phyloP scores from a whole-genome alignment of 108 stramenopile genomes.

The Skeletonema menzelii region DNA sequence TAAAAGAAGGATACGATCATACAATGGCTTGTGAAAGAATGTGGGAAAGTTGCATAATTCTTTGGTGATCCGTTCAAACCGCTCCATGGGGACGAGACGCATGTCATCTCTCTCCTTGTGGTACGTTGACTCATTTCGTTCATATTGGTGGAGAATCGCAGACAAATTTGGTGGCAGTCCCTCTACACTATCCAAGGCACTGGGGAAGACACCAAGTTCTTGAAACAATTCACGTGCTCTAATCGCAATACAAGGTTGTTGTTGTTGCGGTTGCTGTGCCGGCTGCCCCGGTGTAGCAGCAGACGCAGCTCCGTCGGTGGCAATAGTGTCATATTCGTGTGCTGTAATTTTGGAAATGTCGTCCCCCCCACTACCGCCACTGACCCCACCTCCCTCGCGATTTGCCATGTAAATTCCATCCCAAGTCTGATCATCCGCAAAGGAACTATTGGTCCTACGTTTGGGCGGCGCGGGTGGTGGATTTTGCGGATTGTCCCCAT shows the following conservation, averaged over 20 bases:
- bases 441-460: slow-evolving; percentile 22
- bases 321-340: slow-evolving; percentile 1
- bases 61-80: slow-evolving; percentile 91
- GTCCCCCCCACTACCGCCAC: not conserved
- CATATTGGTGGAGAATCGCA: slow-evolving; percentile 16
- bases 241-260: slow-evolving; percentile 24
- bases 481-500: slow-evolving; percentile 15
- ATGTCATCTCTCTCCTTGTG: slow-evolving; percentile 28
- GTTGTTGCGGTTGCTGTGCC: not conserved
- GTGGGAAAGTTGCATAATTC: slow-evolving; percentile 90
- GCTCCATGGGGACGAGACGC: slow-evolving; percentile 54
- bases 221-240: slow-evolving; percentile 26
- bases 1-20: slow-evolving; percentile 68
- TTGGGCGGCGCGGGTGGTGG: slow-evolving; percentile 33
- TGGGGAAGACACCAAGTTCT: slow-evolving; percentile 32
- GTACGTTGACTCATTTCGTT: slow-evolving; percentile 27
- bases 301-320: slow-evolving; percentile 4
- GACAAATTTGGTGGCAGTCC: slow-evolving; percentile 1
- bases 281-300: not conserved
- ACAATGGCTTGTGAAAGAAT: slow-evolving; percentile 92
- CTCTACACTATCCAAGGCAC: not conserved
- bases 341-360: not conserved
- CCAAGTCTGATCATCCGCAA: slow-evolving; percentile 48
- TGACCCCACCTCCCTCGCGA: not conserved
- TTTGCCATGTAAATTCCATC: slow-evolving; percentile 30